Percentiles rank a stretch among this genome's conserved stretches.
phyloP scores from a whole-genome alignment of 1,284 basidiomycete species.

The Sanghuangporus weigelae region DNA sequence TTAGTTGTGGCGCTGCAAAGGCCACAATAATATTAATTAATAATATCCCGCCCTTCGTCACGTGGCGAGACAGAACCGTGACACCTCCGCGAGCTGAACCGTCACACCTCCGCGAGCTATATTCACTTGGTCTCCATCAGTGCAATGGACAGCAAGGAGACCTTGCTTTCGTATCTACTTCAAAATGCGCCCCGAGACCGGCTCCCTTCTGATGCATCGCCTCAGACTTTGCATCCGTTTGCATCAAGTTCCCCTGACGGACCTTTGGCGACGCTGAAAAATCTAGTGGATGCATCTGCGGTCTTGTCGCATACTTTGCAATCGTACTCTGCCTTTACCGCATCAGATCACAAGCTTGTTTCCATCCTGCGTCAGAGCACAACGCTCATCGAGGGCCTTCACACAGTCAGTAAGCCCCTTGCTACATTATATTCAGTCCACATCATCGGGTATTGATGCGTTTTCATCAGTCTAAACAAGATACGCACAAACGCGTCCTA shows the following conservation, averaged over 20 bases:
- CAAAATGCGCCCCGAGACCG: slow-evolving; percentile 6
- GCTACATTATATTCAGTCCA: not conserved
- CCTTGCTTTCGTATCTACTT: slow-evolving; percentile 11
- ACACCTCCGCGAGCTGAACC: not conserved
- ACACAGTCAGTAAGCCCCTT: slow-evolving; percentile 17
- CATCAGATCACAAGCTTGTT: slow-evolving; percentile 20
- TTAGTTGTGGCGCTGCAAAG: too few relatives aligned
- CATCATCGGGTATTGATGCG: slow-evolving; percentile 1
- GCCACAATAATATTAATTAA: too few relatives aligned
- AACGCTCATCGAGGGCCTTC: slow-evolving; percentile 17
- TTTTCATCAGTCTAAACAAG: slow-evolving; percentile 13
- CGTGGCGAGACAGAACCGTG: not conserved
- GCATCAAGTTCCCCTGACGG: slow-evolving; percentile 8
- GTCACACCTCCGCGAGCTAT: not conserved
- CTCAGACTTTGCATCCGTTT: slow-evolving; percentile 17
- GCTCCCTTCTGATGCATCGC: slow-evolving; percentile 1
- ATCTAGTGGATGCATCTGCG: slow-evolving; percentile 8
- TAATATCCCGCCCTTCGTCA: too few relatives aligned
- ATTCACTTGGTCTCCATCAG: not conserved
- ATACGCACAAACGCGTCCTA: slow-evolving; percentile 4
- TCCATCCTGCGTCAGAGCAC: slow-evolving; percentile 20
- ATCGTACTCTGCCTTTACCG: slow-evolving; percentile 4
- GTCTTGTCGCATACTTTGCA: slow-evolving; percentile 1
- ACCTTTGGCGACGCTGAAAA: slow-evolving; percentile 7
- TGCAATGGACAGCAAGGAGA: not conserved